Base-by-base conservation (phyloP, 192 early-diverging fungal species). In the Diversispora eburnea region DNA sequence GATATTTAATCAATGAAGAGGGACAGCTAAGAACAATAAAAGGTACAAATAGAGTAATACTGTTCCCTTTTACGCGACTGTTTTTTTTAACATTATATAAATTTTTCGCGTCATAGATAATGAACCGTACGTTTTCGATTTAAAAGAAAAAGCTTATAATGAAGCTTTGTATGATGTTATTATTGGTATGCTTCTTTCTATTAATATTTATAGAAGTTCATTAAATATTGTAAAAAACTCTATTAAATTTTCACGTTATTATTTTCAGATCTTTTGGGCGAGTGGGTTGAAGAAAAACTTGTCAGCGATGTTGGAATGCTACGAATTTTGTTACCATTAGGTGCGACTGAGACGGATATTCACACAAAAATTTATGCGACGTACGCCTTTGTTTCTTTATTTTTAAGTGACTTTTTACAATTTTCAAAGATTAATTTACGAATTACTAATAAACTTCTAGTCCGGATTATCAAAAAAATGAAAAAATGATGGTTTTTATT, bases 401-500 rank as follows among this genome's bases (percentile, higher is more conserved):
- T 17, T 15, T n/a, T 19, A 15, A 33, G 25, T 68, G 22, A 25
- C 52, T 19, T 22, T 45, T 51, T 19, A 42, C 12, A 46, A 1
- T 46, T 3, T 10, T 58, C 12, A 58, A 58, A 8, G 43, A 4
- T 9, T 3, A 55, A 46, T 33, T 57, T 3, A 49, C 59, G 41
- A 57, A 60, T 47, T 46, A 42, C n/a, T 9, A 7, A 19, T 33
- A 25, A 42, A n/a, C 2, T 55, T 73, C 22, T 64, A 73, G 72
- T 43, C 62, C 61, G 5, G 72, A 73, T 73, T 73, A 73, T 55
- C 5, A 62, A 15, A 64, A 20, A 0, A 73, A 73, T 39, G 59
- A 73, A 0, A 73, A 63, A 3, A 64, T 73, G 72, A 61, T 59
- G 3, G 45, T 73, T 9, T 73, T 73, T 22, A 73, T 73, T 43